Base-by-base conservation (phyloP, 345 rosid genomes). In the Lagerstroemia speciosa region DNA sequence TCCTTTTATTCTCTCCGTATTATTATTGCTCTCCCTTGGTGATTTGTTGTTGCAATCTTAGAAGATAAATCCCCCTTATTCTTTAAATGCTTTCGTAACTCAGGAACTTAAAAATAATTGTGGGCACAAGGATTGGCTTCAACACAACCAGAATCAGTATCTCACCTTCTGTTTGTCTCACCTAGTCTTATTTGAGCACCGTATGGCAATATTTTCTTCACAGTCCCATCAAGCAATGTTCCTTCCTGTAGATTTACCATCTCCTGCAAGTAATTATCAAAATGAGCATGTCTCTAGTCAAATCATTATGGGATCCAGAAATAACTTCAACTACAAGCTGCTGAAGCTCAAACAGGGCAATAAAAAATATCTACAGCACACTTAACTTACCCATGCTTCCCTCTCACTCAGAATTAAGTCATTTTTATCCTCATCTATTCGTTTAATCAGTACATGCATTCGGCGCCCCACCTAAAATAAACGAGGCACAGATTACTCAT, bases 101-200 rank as follows among this genome's bases (percentile, higher is more conserved):
- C 62, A 58, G 27, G 17, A n/a, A 57, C 14, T 57, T 32, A 48
- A 9, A n/a, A 41, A 57, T 58, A 27, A 58, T 30, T 29, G 34
- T 58, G 33, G 19, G 29, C 26, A 48, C 52, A 36, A 71, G 60
- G 66, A 65, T 43, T 64, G 46, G 32, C 50, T 37, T 53, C 69
- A 17, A 64, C 41, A 33, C 30, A 63, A 62, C 15, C 24, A 46
- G 46, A 34, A 46, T 62, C 46, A 22, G n/a, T 3, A 69, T 81
- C 64, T 67, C 58, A 87, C 97, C 97, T 91, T 85, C 97, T 81
- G 69, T 85, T 87, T 69, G 91, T 86, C 65, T 82, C 89, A 15
- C 90, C 90, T 24, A 93, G 85, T 78, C 80, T 82, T 76, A 93
- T 84, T 76, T 89, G 96, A 55, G 96, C 97, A 77, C 97, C 98